Percentiles rank a stretch among this genome's conserved stretches.
Conservation (phyloP, 352 stramenopile genomes). For the Globisporangium polare region DNA sequence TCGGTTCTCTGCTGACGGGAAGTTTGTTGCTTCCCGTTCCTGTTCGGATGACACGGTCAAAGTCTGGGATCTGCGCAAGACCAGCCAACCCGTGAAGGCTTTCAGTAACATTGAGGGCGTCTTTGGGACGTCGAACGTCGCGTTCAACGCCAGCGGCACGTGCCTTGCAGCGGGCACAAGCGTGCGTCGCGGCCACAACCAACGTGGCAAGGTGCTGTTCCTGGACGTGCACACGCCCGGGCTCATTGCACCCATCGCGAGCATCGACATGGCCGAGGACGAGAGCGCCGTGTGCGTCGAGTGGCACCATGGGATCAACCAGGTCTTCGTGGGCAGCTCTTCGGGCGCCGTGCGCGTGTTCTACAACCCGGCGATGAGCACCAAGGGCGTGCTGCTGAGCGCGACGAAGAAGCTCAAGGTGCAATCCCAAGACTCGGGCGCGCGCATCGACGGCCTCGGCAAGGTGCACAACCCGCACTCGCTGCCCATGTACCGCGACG, state of each 20-base stretch:
- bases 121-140: conserved; percentile 74
- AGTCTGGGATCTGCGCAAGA: conserved; percentile 77
- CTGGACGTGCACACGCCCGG: conserved; percentile 67
- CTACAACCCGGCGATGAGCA: conserved; percentile 68
- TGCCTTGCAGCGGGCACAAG: conserved; percentile 62
- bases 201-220: conserved; percentile 60
- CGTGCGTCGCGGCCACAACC: conserved; percentile 59
- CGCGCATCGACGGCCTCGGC: conserved; percentile 65
- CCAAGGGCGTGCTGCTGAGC: conserved; percentile 75
- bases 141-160: conserved; percentile 76
- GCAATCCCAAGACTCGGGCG: conserved; percentile 43
- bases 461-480: conserved; percentile 75
- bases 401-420: conserved; percentile 79
- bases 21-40: conserved; percentile 59
- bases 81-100: conserved; percentile 52
- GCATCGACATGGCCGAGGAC: conserved; percentile 69
- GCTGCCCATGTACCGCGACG: conserved; percentile 80
- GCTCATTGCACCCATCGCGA: conserved; percentile 44
- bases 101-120: conserved; percentile 61
- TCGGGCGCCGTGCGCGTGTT: conserved; percentile 59
- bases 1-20: conserved; percentile 67
- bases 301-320: conserved; percentile 82
- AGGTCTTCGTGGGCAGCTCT: conserved; percentile 75
- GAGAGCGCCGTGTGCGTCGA: conserved; percentile 82
- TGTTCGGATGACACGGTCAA: conserved; percentile 79